Conservation (phyloP, 805 yeast genomes). For the Pichia rugopelliculosa region DNA sequence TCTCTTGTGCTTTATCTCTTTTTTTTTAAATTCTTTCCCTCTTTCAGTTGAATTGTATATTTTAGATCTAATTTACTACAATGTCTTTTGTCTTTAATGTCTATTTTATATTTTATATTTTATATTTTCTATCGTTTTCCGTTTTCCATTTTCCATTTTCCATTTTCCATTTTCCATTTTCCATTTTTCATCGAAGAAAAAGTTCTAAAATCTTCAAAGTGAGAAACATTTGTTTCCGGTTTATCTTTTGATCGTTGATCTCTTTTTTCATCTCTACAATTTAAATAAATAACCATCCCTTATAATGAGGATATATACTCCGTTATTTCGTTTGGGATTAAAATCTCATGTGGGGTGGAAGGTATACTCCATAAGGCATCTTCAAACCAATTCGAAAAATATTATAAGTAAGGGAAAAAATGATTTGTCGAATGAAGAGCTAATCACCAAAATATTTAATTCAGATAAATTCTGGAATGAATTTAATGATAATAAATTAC, state of each 20-base stretch:
- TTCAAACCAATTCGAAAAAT: neutral
- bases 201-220: too few relatives aligned
- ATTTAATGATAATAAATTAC: constrained; percentile 31
- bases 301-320: neutral
- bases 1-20: neutral
- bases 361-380: neutral
- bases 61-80: too few relatives aligned
- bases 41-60: too few relatives aligned
- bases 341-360: neutral
- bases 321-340: neutral
- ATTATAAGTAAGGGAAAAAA: neutral
- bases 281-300: neutral
- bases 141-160: too few relatives aligned
- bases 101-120: too few relatives aligned
- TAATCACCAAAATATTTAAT: constrained; percentile 49
- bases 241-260: too few relatives aligned
- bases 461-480: constrained; percentile 49
- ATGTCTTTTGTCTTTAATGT: too few relatives aligned
- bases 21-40: neutral
- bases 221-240: neutral
- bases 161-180: too few relatives aligned
- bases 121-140: too few relatives aligned
- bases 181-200: too few relatives aligned
- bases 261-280: too few relatives aligned
- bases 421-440: constrained; percentile 12